Percentiles rank a stretch among this genome's conserved stretches.
Evolutionary conservation across 495 filamentous ascomycete genomes (phyloP).

Genomic region (Acidomyces sp.): DNA sequence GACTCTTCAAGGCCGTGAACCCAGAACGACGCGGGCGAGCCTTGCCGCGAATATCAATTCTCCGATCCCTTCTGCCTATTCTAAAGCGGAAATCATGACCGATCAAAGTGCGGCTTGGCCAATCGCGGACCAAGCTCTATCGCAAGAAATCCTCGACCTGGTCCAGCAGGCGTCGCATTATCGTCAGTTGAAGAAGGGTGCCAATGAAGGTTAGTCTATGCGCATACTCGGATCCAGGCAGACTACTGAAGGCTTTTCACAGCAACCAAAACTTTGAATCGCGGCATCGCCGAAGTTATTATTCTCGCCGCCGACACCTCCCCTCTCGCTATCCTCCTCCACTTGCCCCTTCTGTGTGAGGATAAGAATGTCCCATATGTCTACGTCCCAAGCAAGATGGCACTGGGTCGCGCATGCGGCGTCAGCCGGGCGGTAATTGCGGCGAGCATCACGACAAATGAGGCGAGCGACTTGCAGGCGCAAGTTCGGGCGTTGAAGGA

Average conservation of each 20-base stretch:
- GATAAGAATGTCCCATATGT: slow-evolving; percentile 49
- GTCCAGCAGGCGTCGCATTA: slow-evolving; percentile 78
- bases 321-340: slow-evolving; percentile 80
- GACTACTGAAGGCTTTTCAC: too few species aligned
- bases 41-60: slow-evolving; percentile 1
- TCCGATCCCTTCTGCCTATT: slow-evolving; percentile 1
- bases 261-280: slow-evolving; percentile 78
- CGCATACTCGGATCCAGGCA: too few species aligned
- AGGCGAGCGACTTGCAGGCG: slow-evolving; percentile 70
- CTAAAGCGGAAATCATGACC: slow-evolving; percentile 13
- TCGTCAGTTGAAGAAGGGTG: slow-evolving; percentile 79
- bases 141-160: slow-evolving; percentile 70
- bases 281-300: slow-evolving; percentile 77
- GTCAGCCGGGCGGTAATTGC: slow-evolving; percentile 80
- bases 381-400: slow-evolving; percentile 55
- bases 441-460: slow-evolving; percentile 80
- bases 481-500: slow-evolving; percentile 80
- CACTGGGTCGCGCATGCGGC: slow-evolving; percentile 72
- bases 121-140: slow-evolving; percentile 66
- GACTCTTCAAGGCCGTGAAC: slow-evolving; percentile 45
- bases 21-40: slow-evolving; percentile 8
- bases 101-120: slow-evolving; percentile 58
- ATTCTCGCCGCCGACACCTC: slow-evolving; percentile 77
- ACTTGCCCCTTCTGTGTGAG: slow-evolving; percentile 77
- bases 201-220: too few species aligned